These are phyloP conservation scores for Chenopodium formosanum DNA, from an alignment of 148 eudicot species.

Conservation along the genomic window DNA sequence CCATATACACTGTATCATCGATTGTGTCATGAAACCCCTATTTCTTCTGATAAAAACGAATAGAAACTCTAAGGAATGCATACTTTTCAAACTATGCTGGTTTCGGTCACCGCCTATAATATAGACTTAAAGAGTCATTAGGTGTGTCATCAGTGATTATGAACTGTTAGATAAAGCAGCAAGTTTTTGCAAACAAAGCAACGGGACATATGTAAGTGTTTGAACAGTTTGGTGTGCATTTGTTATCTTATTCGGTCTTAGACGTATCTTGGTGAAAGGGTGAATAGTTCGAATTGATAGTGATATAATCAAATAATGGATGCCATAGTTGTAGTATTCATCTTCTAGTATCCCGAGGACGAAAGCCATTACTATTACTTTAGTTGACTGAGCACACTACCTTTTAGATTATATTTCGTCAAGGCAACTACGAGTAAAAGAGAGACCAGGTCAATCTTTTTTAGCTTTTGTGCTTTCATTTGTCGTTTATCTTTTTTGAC, in stretches of 20 bases:
- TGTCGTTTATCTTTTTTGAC: constrained; percentile 15
- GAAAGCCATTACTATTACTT: constrained; percentile 21
- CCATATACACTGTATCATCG: background rate
- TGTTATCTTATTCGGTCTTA: background rate
- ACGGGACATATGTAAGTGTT: constrained; percentile 17
- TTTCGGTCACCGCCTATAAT: constrained; percentile 15
- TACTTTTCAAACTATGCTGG: constrained; percentile 13
- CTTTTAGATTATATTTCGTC: constrained; percentile 13
- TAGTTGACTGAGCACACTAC: constrained; percentile 26
- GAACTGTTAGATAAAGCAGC: constrained; percentile 12
- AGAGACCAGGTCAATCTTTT: constrained; percentile 29
- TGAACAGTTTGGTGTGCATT: constrained; percentile 7
- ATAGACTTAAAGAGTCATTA: constrained; percentile 1
- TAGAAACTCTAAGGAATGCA: constrained; percentile 9
- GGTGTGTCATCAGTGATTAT: background rate
- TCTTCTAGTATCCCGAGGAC: constrained; percentile 11
- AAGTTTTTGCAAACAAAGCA: constrained; percentile 26
- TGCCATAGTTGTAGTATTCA: constrained; percentile 5
- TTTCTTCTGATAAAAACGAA: background rate
- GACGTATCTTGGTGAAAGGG: background rate
- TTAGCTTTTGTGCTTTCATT: constrained; percentile 17
- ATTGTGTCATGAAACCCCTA: background rate
- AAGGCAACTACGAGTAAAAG: constrained; percentile 11
- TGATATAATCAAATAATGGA: constrained; percentile 19
- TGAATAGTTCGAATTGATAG: background rate